Base-by-base conservation (phyloP, 805 yeast genomes). In the Ogataea thermomethanolica region DNA sequence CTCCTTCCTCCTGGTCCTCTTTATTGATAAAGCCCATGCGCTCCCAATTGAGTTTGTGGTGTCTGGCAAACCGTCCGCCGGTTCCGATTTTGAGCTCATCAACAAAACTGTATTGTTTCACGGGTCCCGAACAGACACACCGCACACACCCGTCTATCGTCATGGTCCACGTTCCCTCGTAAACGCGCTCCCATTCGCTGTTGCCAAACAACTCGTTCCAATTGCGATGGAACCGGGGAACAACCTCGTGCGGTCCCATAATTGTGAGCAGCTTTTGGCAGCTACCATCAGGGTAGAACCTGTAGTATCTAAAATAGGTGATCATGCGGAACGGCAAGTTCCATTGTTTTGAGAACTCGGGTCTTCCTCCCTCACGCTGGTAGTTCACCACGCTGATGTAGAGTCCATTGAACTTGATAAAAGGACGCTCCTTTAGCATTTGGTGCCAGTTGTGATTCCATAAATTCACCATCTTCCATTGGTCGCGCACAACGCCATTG, bases 331-430 rank as follows among this genome's bases (percentile, higher is more conserved):
- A 76, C 1, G 96, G 96, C 45, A 78, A 78, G 31, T 72, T 62
- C 83, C 93, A 79, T 5, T 84, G 72, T 23, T 70, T 68, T 1
- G 85, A 76, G 32, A 80, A 75, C 48, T 78, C 85, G 7, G 78
- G 73, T 37, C 80, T 72, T 2, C 85, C 82, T 26, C 97, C 97
- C 54, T 85, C 88, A 39, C 95, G 74, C 50, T 84, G 76, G 61
- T 89, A 90, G 45, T 84, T 84, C 37, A 90, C 85, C 13, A 81
- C 84, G 52, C 95, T 81, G 15, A 91, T 84, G 53, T 91, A 91
- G 13, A 88, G 72, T 1, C 99, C 99, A 39, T 78, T 70, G 58
- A 77, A 86, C 54, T 91, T 83, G 25, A 90, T 53, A 52, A 81
- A 83, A 0, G 97, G 96, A 28, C 96, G 66, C 26, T 74, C 72